A percentile compares a stretch with the other conserved stretches of the same genome.
phyloP scores from a whole-genome alignment of 2,329 filamentous ascomycete genomes.

The Coleophoma cylindrospora region DNA sequence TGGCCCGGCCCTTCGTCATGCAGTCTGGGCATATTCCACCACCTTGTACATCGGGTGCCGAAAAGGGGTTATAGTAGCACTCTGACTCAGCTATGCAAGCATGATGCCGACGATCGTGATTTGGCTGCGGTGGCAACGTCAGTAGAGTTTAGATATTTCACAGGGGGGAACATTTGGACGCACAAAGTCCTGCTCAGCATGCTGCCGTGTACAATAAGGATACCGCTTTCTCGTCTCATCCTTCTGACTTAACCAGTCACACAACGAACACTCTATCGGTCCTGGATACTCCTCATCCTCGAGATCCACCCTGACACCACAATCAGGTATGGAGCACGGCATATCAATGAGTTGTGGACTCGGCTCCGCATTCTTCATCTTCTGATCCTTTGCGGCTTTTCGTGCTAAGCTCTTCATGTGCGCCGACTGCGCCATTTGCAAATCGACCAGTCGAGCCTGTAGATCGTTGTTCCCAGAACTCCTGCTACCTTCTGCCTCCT shows the following conservation, averaged over 20 bases:
- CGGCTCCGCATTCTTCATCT: neutral
- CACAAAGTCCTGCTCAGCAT: neutral
- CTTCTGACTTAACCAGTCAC: neutral
- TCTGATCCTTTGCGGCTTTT: neutral
- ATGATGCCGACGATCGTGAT: neutral
- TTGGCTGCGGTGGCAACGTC: neutral
- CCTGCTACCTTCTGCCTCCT: conserved; percentile 16
- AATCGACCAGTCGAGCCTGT: conserved; percentile 12
- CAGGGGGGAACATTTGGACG: neutral
- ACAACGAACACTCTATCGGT: neutral
- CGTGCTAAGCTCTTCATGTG: neutral
- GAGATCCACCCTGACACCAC: neutral
- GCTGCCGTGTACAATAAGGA: neutral
- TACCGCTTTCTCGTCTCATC: neutral
- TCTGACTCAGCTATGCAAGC: neutral
- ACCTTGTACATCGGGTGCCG: neutral
- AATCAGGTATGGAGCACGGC: neutral
- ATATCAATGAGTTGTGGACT: neutral
- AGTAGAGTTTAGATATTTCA: neutral
- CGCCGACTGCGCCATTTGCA: conserved; percentile 19
- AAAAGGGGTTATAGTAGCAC: neutral
- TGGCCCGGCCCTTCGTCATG: neutral
- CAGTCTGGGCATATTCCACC: neutral
- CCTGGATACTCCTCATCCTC: neutral
- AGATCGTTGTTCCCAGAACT: conserved; percentile 7